Conservation (phyloP, 345 rosid species). For the Nephelium lappaceum region DNA sequence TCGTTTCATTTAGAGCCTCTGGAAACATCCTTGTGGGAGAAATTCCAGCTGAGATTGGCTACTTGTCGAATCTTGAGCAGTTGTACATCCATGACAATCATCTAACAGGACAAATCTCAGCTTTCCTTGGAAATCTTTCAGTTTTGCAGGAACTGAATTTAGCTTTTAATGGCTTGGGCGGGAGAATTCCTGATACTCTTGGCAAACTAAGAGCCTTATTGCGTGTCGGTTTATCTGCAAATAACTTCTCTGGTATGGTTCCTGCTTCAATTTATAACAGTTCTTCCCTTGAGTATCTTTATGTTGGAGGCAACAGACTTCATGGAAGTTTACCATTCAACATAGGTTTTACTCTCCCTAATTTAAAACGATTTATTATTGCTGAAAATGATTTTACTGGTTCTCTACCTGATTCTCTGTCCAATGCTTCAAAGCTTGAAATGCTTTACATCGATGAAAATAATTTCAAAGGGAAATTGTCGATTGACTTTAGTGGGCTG, state of each 20-base stretch:
- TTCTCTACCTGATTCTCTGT: constrained; percentile 21
- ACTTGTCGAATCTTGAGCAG: not conserved
- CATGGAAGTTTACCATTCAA: constrained; percentile 14
- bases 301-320: not conserved
- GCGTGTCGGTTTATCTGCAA: not conserved
- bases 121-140: constrained; percentile 17
- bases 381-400: not conserved
- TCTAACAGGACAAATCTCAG: constrained; percentile 13
- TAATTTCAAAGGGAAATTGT: no score
- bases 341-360: constrained; percentile 25
- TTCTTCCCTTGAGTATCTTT: constrained; percentile 1
- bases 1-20: not conserved
- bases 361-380: not conserved
- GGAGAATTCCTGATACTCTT: constrained; percentile 22
- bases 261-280: constrained; percentile 24
- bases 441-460: rapidly evolving
- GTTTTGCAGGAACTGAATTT: not conserved
- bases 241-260: constrained; percentile 15
- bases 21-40: constrained; percentile 5
- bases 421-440: constrained; percentile 26
- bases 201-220: not conserved
- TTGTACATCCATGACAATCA: not conserved
- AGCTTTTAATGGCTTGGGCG: constrained; percentile 1
- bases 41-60: constrained; percentile 2
- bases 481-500: not conserved